These are phyloP conservation scores for Chamaenerion angustifolium DNA, from an alignment of 345 rosid genomes.

Conservation along the genomic window DNA sequence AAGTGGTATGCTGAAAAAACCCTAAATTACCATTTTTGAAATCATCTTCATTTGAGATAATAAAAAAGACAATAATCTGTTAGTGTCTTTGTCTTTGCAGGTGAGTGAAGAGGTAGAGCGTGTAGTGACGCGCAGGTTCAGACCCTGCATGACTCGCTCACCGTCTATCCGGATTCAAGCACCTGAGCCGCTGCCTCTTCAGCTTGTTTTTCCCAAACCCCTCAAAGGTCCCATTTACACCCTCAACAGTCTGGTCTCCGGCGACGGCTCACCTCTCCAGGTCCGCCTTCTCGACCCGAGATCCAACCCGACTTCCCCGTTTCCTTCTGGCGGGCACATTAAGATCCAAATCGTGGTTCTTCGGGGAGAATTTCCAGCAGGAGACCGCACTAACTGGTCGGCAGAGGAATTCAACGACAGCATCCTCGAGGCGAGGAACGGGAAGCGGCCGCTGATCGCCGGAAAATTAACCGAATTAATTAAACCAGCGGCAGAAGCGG, in stretches of 20 bases:
- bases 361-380: slow-evolving; percentile 58
- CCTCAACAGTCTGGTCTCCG: slow-evolving; percentile 41
- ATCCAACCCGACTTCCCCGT: slow-evolving; percentile 13
- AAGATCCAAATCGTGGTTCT: slow-evolving; percentile 62
- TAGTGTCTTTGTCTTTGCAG: slow-evolving; percentile 17
- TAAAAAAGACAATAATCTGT: neutral
- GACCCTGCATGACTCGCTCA: slow-evolving; percentile 15
- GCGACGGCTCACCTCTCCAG: slow-evolving; percentile 33
- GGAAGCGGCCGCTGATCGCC: slow-evolving; percentile 71
- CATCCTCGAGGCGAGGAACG: slow-evolving; percentile 57
- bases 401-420: slow-evolving; percentile 43
- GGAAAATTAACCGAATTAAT: slow-evolving; percentile 49
- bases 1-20: too few species aligned
- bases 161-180: slow-evolving; percentile 35
- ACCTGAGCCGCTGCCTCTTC: slow-evolving; percentile 23
- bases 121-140: slow-evolving; percentile 9
- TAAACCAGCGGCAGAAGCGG: slow-evolving; percentile 24
- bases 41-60: too few species aligned
- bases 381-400: slow-evolving; percentile 28
- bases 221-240: slow-evolving; percentile 41
- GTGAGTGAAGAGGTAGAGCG: slow-evolving; percentile 64
- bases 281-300: slow-evolving; percentile 28
- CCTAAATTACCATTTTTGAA: too few species aligned
- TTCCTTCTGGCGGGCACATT: slow-evolving; percentile 15
- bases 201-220: slow-evolving; percentile 20